Base-by-base conservation (phyloP, 768 basidiomycete genomes). In the Mycena sanguinolenta region DNA sequence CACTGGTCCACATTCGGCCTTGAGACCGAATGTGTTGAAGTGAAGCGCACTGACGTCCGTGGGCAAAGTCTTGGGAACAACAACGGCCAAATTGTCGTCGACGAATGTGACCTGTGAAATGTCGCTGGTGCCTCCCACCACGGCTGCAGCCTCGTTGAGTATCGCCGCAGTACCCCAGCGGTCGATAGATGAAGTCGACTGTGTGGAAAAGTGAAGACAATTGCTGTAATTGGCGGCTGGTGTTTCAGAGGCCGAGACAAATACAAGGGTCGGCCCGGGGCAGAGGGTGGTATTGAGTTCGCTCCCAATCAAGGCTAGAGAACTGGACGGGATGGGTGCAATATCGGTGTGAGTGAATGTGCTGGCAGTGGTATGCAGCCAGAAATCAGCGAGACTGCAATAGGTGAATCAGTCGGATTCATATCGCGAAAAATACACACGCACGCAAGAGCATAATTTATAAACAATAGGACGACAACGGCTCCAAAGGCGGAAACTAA, bases 301-400 rank as follows among this genome's bases (percentile, higher is more conserved):
- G 23, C 38, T 54, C 1, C 66, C 66, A 19, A 54, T 12, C 10
- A 17, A 36, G 0, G 66, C 58, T 14, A 67, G 30, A 38, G 32
- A 32, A 17, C 16, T 10, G 6, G 21, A 23, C 19, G 52, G 27
- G 12, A 61, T 52, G 3, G 58, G 58, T 0, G 50, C 54, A 16
- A 14, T 21, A 21, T 42, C 38, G 6, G 2, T 12, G 30, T 67
- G 32, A 5, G 58, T 39, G 39, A 67, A 60, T 16, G 66, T 60
- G 19, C 49, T 67, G 9, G 66, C 27, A 21, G 66, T 67, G 12
- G 58, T 61, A 61, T 67, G 66, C 3, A 67, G 52, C 66, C 66
- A 67, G 23, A 67, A 27, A 23, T 67, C 66, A 5, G 58, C 34
- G 14, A 67, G 9, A 36, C 66, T 67, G 59, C 16, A 39, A 7